A percentile compares a stretch with the other conserved stretches of the same genome.
These are phyloP conservation scores for Leccinum broughii DNA, from an alignment of 768 basidiomycete species.

Conservation along the genomic window DNA sequence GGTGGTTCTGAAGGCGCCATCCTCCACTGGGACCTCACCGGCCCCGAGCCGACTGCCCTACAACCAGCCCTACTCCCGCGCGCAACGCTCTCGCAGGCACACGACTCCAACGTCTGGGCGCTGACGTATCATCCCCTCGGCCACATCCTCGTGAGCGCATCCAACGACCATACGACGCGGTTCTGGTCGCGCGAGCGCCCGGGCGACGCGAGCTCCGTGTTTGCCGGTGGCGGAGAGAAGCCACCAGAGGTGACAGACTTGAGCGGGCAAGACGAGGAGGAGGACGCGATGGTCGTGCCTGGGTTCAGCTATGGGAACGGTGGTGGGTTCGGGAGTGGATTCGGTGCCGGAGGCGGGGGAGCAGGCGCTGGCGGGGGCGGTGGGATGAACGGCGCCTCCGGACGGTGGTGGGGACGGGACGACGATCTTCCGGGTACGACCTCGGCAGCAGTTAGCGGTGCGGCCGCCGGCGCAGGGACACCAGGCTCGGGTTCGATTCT, in stretches of 20 bases:
- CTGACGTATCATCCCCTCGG: constrained; percentile 95
- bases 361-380: constrained; percentile 28
- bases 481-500: constrained; percentile 16
- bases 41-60: constrained; percentile 46
- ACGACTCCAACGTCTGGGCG: constrained; percentile 97
- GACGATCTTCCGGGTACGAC: constrained; percentile 35
- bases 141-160: constrained; percentile 88
- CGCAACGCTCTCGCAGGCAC: constrained; percentile 89
- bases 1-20: constrained; percentile 95
- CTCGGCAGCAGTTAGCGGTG: background rate
- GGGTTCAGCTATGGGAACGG: constrained; percentile 55
- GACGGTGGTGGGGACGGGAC: constrained; percentile 47
- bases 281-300: constrained; percentile 65
- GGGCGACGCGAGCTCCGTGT: constrained; percentile 76
- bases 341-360: constrained; percentile 18
- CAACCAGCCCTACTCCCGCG: constrained; percentile 57
- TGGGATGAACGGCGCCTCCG: constrained; percentile 15
- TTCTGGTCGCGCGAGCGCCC: constrained; percentile 96
- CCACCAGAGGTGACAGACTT: constrained; percentile 67
- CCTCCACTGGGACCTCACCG: constrained; percentile 89
- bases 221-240: constrained; percentile 81
- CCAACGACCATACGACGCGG: constrained; percentile 99
- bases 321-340: constrained; percentile 13
- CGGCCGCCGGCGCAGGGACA: background rate
- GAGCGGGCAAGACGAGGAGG: constrained; percentile 68